Conservation (phyloP, 202 grass and related monocot species). For the Panicum virgatum region DNA sequence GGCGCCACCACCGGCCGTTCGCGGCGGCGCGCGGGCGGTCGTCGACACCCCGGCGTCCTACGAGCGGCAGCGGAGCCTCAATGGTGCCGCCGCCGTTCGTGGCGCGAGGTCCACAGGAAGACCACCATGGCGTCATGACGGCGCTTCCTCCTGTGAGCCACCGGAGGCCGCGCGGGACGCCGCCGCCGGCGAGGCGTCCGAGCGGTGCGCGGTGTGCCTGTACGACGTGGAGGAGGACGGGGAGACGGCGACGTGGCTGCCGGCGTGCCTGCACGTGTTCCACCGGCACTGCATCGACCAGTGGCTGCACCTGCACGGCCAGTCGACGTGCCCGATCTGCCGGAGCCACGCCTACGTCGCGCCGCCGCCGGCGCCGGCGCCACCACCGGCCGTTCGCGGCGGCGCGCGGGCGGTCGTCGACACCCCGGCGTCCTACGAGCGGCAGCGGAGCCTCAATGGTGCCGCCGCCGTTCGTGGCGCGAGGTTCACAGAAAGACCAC, state of each 20-base stretch:
- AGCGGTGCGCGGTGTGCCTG: neutral
- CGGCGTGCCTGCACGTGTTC: neutral
- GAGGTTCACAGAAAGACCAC: too few relatives aligned
- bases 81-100: neutral
- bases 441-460: too few relatives aligned
- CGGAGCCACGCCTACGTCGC: neutral
- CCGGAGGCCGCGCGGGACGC: neutral
- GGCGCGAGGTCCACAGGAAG: neutral
- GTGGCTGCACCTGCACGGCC: neutral
- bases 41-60: neutral
- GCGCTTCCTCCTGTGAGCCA: neutral
- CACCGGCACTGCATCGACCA: neutral
- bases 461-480: too few relatives aligned
- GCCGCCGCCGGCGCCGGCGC: too few relatives aligned
- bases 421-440: neutral
- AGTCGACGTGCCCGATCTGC: slow-evolving; percentile 3
- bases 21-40: too few relatives aligned
- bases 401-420: too few relatives aligned
- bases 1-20: neutral
- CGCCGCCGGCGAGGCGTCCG: neutral
- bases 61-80: neutral
- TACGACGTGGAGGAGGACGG: neutral
- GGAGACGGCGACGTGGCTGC: neutral
- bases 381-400: too few relatives aligned
- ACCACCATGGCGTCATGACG: neutral